phyloP scores from a whole-genome alignment of 495 filamentous ascomycete species.

The Friedmanniomyces simplex region DNA sequence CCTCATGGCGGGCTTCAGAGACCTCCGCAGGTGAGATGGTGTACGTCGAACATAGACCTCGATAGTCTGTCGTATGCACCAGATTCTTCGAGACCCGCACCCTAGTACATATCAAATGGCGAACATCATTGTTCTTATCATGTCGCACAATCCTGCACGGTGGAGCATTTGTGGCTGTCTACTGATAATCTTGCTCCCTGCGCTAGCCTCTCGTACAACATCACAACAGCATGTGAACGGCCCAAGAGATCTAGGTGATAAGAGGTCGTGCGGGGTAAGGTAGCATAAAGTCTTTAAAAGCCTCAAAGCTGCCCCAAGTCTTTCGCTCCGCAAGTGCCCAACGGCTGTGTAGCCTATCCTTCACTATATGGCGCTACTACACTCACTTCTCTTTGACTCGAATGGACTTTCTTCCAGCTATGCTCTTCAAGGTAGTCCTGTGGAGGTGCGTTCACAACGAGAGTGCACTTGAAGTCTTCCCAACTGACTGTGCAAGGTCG shows the following conservation, averaged over 20 bases:
- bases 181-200: background rate
- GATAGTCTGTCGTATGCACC: background rate
- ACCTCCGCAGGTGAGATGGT: background rate
- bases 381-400: background rate
- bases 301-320: background rate
- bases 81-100: too few relatives aligned
- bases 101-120: background rate
- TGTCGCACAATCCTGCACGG: background rate
- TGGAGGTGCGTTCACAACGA: background rate
- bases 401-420: background rate
- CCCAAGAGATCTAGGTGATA: background rate
- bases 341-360: background rate
- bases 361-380: background rate
- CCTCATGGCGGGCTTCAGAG: background rate
- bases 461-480: background rate
- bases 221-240: background rate
- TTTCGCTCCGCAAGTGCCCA: background rate
- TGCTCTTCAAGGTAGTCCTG: background rate
- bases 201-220: background rate
- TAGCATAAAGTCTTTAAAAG: background rate
- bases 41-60: background rate
- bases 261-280: background rate
- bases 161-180: background rate
- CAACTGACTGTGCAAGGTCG: background rate
- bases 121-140: background rate